Evolutionary conservation across 1,284 basidiomycete genomes (phyloP).

Genomic region (Ganoderma sp.): DNA sequence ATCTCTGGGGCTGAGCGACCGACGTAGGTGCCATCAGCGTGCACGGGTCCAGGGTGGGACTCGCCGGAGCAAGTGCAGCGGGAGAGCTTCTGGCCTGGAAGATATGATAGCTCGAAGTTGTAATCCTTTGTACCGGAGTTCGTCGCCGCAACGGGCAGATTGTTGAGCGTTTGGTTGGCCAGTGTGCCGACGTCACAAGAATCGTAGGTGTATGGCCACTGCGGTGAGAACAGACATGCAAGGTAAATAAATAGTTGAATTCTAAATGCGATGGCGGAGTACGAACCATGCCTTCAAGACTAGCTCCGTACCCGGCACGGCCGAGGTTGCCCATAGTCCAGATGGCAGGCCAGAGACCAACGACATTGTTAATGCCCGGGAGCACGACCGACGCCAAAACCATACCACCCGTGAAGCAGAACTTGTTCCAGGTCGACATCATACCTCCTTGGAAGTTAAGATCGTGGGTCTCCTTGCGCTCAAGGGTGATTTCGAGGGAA

Average conservation of each 20-base stretch:
- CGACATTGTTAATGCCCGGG: slow-evolving; percentile 71
- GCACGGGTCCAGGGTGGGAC: slow-evolving; percentile 81
- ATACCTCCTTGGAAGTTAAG: slow-evolving; percentile 79
- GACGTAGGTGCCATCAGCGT: slow-evolving; percentile 60
- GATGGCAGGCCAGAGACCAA: slow-evolving; percentile 60
- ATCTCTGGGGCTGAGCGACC: slow-evolving; percentile 90
- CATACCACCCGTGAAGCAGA: slow-evolving; percentile 92
- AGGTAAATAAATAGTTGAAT: background rate
- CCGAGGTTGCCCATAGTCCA: slow-evolving; percentile 66
- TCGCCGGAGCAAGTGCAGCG: slow-evolving; percentile 85
- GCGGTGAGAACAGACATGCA: background rate
- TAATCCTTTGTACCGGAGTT: slow-evolving; percentile 45
- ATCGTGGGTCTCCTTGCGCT: slow-evolving; percentile 68
- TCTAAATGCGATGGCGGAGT: background rate
- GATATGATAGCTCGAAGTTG: slow-evolving; percentile 57
- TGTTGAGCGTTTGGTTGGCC: slow-evolving; percentile 52
- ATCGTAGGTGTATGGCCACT: slow-evolving; percentile 66
- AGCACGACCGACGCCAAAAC: slow-evolving; percentile 76
- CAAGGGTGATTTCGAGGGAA: slow-evolving; percentile 80
- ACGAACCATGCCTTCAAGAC: slow-evolving; percentile 56
- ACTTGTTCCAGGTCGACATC: slow-evolving; percentile 86
- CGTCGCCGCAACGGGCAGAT: slow-evolving; percentile 48
- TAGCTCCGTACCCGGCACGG: slow-evolving; percentile 65
- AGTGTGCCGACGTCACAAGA: slow-evolving; percentile 64
- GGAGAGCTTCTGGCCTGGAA: slow-evolving; percentile 81